Evolutionary conservation across 2,329 filamentous ascomycete species (phyloP).

Genomic region (Neoscytalidium dimidiatum): DNA sequence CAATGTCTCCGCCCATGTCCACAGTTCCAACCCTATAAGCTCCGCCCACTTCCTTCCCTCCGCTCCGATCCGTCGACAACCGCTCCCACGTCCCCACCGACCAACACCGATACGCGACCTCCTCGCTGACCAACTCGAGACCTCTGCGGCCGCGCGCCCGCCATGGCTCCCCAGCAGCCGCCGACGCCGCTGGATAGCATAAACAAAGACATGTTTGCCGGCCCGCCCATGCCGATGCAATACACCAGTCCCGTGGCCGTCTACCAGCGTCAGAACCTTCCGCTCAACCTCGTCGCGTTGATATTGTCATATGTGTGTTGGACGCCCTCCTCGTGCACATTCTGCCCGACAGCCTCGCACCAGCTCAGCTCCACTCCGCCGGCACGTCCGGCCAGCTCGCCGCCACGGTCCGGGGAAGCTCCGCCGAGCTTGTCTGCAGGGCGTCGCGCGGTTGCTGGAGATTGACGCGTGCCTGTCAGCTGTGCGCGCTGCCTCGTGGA

Average conservation of each 20-base stretch:
- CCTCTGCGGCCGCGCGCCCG: not conserved
- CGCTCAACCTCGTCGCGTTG: constrained; percentile 59
- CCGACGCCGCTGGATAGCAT: constrained; percentile 9
- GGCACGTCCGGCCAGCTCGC: not conserved
- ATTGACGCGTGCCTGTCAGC: not conserved
- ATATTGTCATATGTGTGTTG: constrained; percentile 56
- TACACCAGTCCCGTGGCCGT: constrained; percentile 16
- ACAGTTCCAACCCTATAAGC: not conserved
- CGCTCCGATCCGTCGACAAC: not conserved
- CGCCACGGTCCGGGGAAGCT: not conserved
- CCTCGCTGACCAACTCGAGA: not conserved
- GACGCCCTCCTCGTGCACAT: constrained; percentile 4
- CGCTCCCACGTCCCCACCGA: not conserved
- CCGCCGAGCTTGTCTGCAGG: not conserved
- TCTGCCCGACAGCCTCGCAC: not conserved
- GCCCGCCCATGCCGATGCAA: constrained; percentile 13
- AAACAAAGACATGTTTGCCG: not conserved
- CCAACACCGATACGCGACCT: not conserved
- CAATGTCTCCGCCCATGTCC: not conserved
- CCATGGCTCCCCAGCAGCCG: constrained; percentile 12
- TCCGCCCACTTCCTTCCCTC: not conserved
- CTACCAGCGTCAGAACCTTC: constrained; percentile 45
- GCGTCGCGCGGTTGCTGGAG: not conserved
- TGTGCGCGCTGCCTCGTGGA: not conserved
- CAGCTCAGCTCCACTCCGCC: not conserved